Evolutionary conservation across 2,329 filamentous ascomycete genomes (phyloP).

Genomic region (Beauveria asiatica): DNA sequence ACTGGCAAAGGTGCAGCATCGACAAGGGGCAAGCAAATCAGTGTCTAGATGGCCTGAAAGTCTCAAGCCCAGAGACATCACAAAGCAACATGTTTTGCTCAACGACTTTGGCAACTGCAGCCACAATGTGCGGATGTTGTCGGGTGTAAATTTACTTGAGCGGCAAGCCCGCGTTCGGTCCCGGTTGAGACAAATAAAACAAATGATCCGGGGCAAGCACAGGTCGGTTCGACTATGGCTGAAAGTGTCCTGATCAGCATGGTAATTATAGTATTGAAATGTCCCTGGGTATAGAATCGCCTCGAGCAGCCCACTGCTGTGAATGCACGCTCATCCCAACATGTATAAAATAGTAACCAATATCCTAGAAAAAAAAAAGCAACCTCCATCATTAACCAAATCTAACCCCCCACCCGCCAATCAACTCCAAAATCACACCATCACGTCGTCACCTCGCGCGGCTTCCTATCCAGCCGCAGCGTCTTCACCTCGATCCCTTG

Average conservation of each 20-base stretch:
- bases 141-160: too few relatives aligned
- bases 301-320: not conserved
- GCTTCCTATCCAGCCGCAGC: slow-evolving; percentile 11
- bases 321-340: not conserved
- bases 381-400: not conserved
- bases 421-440: not conserved
- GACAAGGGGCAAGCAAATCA: too few relatives aligned
- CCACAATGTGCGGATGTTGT: too few relatives aligned
- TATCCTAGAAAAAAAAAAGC: not conserved
- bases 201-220: too few relatives aligned
- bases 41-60: too few relatives aligned
- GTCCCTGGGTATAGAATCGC: slow-evolving; percentile 4
- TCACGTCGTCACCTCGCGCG: not conserved
- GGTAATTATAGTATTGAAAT: not conserved
- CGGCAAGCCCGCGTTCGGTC: too few relatives aligned
- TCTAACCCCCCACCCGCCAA: not conserved
- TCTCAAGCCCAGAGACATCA: too few relatives aligned
- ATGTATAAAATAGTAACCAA: not conserved
- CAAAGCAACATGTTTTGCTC: too few relatives aligned
- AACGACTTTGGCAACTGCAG: too few relatives aligned
- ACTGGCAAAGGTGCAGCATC: too few relatives aligned
- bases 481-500: slow-evolving; percentile 3
- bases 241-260: not conserved
- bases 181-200: too few relatives aligned
- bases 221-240: too few relatives aligned